Conservation (phyloP, 805 yeast species). For the Pichia heedii region DNA sequence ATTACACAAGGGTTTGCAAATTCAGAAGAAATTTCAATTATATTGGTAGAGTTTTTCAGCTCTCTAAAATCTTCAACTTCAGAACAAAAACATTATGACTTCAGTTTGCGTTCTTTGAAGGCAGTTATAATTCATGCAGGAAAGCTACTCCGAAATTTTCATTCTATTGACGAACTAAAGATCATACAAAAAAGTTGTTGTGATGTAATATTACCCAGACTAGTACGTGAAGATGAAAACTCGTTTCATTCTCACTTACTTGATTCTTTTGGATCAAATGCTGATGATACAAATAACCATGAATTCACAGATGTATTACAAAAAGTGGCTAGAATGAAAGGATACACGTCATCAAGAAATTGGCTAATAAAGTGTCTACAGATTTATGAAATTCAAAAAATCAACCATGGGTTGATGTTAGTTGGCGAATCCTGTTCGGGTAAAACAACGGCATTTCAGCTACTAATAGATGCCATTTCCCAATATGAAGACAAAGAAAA, state of each 20-base stretch:
- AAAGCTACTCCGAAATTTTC: conserved; percentile 21
- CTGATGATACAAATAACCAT: conserved; percentile 7
- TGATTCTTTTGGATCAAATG: conserved; percentile 20
- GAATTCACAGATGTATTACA: conserved; percentile 14
- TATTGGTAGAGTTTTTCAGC: conserved; percentile 47
- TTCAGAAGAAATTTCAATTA: conserved; percentile 36
- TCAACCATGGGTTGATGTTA: conserved; percentile 73
- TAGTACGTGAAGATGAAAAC: conserved; percentile 43
- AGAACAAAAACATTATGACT: conserved; percentile 72
- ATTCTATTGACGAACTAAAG: conserved; percentile 5
- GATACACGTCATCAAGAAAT: conserved; percentile 25
- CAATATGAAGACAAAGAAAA: conserved; percentile 16
- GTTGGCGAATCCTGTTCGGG: conserved; percentile 76
- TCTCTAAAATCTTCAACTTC: conserved; percentile 35
- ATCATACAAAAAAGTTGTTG: conserved; percentile 43
- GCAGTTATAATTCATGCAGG: conserved; percentile 56
- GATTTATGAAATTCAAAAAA: conserved; percentile 46
- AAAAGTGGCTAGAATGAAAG: conserved; percentile 20
- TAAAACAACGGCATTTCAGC: conserved; percentile 47
- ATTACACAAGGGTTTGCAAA: conserved; percentile 59
- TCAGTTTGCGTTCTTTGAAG: conserved; percentile 80
- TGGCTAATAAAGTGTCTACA: conserved; percentile 56
- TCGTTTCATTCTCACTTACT: conserved; percentile 23
- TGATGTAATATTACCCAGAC: conserved; percentile 62
- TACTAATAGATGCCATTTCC: conserved; percentile 34